Conservation (phyloP, 2,329 filamentous ascomycete genomes). For the Rhynchosporium secalis region DNA sequence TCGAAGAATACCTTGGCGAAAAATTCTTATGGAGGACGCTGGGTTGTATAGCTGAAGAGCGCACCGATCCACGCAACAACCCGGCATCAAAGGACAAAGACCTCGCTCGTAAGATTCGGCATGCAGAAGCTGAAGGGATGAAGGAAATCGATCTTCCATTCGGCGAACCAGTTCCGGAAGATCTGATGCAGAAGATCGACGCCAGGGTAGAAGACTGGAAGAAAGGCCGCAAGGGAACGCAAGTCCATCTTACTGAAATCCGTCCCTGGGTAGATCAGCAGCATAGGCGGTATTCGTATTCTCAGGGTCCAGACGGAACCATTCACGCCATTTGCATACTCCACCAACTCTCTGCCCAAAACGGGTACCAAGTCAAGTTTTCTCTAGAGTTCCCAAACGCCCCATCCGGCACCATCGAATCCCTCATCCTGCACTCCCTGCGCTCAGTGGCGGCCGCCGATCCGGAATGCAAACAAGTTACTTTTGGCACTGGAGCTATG, state of each 20-base stretch:
- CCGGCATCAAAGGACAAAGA: slow-evolving; percentile 70
- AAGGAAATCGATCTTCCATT: slow-evolving; percentile 72
- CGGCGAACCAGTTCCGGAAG: slow-evolving; percentile 63
- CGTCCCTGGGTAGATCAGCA: slow-evolving; percentile 81
- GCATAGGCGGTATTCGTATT: slow-evolving; percentile 85
- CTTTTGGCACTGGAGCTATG: slow-evolving; percentile 83
- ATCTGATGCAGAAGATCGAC: slow-evolving; percentile 69
- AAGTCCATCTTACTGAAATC: slow-evolving; percentile 89
- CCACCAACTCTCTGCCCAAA: slow-evolving; percentile 73
- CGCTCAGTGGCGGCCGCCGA: slow-evolving; percentile 51
- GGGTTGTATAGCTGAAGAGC: slow-evolving; percentile 86
- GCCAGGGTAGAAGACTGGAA: slow-evolving; percentile 79
- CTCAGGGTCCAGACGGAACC: slow-evolving; percentile 66
- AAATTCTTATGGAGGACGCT: slow-evolving; percentile 86
- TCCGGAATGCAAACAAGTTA: slow-evolving; percentile 65
- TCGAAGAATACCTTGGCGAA: slow-evolving; percentile 77
- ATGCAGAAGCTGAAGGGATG: slow-evolving; percentile 81
- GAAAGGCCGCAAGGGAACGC: slow-evolving; percentile 73
- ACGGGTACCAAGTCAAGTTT: slow-evolving; percentile 95
- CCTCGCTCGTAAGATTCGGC: slow-evolving; percentile 77
- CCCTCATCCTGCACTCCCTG: slow-evolving; percentile 72
- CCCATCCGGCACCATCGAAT: slow-evolving; percentile 85
- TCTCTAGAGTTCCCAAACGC: slow-evolving; percentile 89
- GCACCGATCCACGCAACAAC: slow-evolving; percentile 73
- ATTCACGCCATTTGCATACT: slow-evolving; percentile 79